Percentiles rank a stretch among this genome's conserved stretches.
Conservation (phyloP, 441 rosid genomes). For the Adansonia grandidieri region DNA sequence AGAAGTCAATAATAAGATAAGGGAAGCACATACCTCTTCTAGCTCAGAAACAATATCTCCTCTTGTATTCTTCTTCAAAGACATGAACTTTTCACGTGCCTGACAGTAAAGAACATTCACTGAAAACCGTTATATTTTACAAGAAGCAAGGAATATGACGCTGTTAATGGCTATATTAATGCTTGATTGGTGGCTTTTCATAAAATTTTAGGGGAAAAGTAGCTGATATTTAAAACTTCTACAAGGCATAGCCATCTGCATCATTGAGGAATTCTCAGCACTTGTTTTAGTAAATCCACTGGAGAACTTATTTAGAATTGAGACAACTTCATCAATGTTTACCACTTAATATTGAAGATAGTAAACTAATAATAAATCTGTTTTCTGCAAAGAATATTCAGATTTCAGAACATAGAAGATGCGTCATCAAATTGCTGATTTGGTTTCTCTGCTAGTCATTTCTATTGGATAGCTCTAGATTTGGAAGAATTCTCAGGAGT, state of each 20-base stretch:
- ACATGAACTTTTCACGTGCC: constrained; percentile 89
- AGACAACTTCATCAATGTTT: constrained; percentile 11
- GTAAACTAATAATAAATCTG: neutral
- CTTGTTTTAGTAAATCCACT: neutral
- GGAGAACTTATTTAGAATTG: constrained; percentile 6
- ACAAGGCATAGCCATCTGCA: constrained; percentile 9
- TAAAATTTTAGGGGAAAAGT: neutral
- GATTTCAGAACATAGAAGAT: constrained; percentile 5
- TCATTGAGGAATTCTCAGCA: neutral
- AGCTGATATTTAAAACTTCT: constrained; percentile 12
- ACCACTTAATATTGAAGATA: neutral
- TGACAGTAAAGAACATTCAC: constrained; percentile 34
- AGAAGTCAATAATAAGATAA: constrained; percentile 19
- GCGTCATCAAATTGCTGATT: neutral
- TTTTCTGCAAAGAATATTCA: neutral
- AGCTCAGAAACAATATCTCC: constrained; percentile 78
- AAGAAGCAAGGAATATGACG: neutral
- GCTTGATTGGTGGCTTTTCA: constrained; percentile 11
- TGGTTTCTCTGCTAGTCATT: constrained; percentile 13
- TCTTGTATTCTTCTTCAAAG: constrained; percentile 81
- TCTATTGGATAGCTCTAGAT: constrained; percentile 5
- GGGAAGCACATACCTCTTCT: constrained; percentile 69
- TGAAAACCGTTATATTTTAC: neutral
- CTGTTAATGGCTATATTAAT: constrained; percentile 6
- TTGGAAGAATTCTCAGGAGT: neutral